Percentiles rank a stretch among this genome's conserved stretches.
phyloP scores from a whole-genome alignment of 768 basidiomycete genomes.

The Ramaria sp. region DNA sequence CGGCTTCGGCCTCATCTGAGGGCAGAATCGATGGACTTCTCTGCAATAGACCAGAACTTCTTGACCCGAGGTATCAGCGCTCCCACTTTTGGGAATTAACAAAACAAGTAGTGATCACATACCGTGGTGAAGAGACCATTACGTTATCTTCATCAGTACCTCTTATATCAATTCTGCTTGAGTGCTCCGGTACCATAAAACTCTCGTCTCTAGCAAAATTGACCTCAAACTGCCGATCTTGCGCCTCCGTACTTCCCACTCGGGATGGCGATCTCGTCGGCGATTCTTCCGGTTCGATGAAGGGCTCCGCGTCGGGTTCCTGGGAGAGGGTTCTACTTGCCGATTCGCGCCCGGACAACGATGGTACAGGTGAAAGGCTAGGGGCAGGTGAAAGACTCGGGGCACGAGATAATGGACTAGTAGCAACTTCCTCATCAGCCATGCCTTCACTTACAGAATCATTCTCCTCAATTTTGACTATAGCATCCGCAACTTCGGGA shows the following conservation, averaged over 20 bases:
- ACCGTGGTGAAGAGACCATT: not conserved
- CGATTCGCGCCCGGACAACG: not conserved
- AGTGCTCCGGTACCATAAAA: not conserved
- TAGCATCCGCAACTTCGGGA: not conserved
- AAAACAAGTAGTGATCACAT: not conserved
- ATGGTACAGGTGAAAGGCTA: not conserved
- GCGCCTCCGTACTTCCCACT: not conserved
- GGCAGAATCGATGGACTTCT: not conserved
- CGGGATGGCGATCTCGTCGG: slow-evolving; percentile 1
- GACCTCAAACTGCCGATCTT: not conserved
- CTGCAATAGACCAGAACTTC: not conserved
- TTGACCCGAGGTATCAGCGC: not conserved
- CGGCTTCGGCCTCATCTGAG: not conserved
- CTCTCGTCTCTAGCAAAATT: not conserved
- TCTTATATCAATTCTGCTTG: not conserved
- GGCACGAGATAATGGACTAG: not conserved
- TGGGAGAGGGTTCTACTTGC: not conserved
- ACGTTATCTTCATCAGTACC: not conserved
- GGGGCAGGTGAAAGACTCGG: not conserved
- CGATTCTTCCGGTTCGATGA: not conserved
- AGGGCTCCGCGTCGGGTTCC: not conserved
- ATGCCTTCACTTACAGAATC: not conserved
- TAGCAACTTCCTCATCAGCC: not conserved
- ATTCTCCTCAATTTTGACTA: not conserved
- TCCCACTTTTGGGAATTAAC: not conserved